A percentile compares a stretch with the other conserved stretches of the same genome.
phyloP scores from a whole-genome alignment of 495 filamentous ascomycete genomes.

The Parathielavia appendiculata region DNA sequence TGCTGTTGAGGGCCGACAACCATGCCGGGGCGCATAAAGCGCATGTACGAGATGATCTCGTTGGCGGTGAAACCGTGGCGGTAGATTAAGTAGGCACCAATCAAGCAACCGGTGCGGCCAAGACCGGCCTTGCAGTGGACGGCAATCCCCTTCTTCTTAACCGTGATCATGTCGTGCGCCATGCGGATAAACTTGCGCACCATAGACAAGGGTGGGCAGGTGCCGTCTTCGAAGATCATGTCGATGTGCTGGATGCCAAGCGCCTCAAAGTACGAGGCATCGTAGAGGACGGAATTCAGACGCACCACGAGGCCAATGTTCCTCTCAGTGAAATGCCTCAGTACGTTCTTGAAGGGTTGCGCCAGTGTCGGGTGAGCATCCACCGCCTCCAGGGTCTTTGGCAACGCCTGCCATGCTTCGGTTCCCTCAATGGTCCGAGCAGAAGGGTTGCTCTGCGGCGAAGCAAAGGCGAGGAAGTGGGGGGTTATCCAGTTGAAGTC shows the following conservation, averaged over 20 bases:
- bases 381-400: slow-evolving; percentile 62
- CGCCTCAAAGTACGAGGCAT: slow-evolving; percentile 88
- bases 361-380: slow-evolving; percentile 59
- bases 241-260: slow-evolving; percentile 93
- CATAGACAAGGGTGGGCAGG: slow-evolving; percentile 78
- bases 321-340: slow-evolving; percentile 77
- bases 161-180: slow-evolving; percentile 87
- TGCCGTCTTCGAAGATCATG: slow-evolving; percentile 99
- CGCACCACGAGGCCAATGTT: slow-evolving; percentile 91
- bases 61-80: slow-evolving; percentile 97
- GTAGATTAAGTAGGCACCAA: slow-evolving; percentile 97
- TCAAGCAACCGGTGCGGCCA: slow-evolving; percentile 89
- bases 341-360: slow-evolving; percentile 87
- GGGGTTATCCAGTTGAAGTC: slow-evolving; percentile 99
- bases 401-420: slow-evolving; percentile 65
- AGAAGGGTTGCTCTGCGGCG: slow-evolving; percentile 75
- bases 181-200: slow-evolving; percentile 91
- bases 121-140: slow-evolving; percentile 98
- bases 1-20: slow-evolving; percentile 99
- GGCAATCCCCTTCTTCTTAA: slow-evolving; percentile 81
- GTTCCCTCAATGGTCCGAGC: slow-evolving; percentile 63
- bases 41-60: slow-evolving; percentile 97
- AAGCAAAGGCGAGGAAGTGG: slow-evolving; percentile 92
- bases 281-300: slow-evolving; percentile 93
- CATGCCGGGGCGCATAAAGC: slow-evolving; percentile 99